Conservation (phyloP, 345 rosid species). For the Pugionium cornutum region DNA sequence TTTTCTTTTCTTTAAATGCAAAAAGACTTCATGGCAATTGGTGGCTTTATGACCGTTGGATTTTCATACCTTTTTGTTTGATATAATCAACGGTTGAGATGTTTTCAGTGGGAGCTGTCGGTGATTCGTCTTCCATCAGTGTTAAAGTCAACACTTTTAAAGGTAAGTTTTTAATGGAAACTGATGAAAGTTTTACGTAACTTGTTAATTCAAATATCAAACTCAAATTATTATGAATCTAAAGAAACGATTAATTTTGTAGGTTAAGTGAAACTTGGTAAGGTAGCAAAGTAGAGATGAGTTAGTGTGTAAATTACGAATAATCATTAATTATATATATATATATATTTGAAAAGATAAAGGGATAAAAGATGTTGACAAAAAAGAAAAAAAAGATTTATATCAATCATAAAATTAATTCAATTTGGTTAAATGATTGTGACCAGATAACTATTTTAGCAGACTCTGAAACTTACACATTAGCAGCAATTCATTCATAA, state of each 20-base stretch:
- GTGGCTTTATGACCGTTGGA: slow-evolving; percentile 17
- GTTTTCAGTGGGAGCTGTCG: slow-evolving; percentile 21
- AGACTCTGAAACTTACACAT: slow-evolving; percentile 3
- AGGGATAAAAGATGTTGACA: not conserved
- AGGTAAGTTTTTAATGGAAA: not conserved
- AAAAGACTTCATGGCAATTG: slow-evolving; percentile 14
- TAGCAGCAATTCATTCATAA: not conserved
- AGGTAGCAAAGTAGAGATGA: slow-evolving; percentile 31
- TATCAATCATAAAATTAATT: slow-evolving; percentile 6
- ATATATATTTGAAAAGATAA: not conserved
- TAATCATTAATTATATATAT: not conserved
- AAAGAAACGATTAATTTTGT: not conserved
- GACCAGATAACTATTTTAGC: slow-evolving; percentile 24
- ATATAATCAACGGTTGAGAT: slow-evolving; percentile 25
- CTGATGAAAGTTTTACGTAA: slow-evolving; percentile 16
- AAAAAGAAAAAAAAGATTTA: not conserved
- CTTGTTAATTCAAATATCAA: not conserved
- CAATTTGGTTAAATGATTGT: slow-evolving; percentile 22
- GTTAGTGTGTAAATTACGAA: slow-evolving; percentile 32
- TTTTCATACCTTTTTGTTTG: not conserved
- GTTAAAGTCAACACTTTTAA: slow-evolving; percentile 24
- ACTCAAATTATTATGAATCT: not conserved
- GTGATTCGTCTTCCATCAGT: slow-evolving; percentile 15
- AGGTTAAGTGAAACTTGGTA: slow-evolving; percentile 29
- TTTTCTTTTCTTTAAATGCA: slow-evolving; percentile 26